phyloP scores from a whole-genome alignment of 2,329 filamentous ascomycete genomes.

The Ophiocordyceps sinensis region DNA sequence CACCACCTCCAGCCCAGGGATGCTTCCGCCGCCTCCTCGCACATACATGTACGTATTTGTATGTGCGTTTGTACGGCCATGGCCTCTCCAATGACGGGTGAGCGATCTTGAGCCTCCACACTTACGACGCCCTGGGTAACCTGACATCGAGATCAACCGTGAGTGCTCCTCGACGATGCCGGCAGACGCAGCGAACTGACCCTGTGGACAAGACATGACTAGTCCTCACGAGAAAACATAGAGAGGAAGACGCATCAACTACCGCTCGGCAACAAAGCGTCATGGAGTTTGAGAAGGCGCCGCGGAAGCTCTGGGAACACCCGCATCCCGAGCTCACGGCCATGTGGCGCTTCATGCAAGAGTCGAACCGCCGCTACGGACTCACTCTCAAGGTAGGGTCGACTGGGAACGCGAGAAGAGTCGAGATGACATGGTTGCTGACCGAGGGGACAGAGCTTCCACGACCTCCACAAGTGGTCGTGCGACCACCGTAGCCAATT shows the following conservation, averaged over 20 bases:
- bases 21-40: too few species aligned
- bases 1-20: too few species aligned
- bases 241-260: not conserved
- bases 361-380: constrained; percentile 42
- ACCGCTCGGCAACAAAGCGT: not conserved
- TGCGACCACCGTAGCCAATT: constrained; percentile 46
- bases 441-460: constrained; percentile 37
- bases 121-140: too few species aligned
- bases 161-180: too few species aligned
- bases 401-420: not conserved
- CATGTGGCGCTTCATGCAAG: constrained; percentile 55
- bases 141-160: too few species aligned
- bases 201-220: too few species aligned
- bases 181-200: too few species aligned
- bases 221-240: not conserved
- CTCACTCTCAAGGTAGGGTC: constrained; percentile 36
- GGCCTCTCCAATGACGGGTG: too few species aligned
- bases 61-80: too few species aligned
- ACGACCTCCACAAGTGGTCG: constrained; percentile 58
- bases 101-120: too few species aligned
- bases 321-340: constrained; percentile 43
- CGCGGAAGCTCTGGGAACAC: constrained; percentile 56
- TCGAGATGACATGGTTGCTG: not conserved
- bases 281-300: constrained; percentile 23
- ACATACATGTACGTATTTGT: too few species aligned